phyloP scores from a whole-genome alignment of 73 alveolate species.

The Stentor roeselii region DNA sequence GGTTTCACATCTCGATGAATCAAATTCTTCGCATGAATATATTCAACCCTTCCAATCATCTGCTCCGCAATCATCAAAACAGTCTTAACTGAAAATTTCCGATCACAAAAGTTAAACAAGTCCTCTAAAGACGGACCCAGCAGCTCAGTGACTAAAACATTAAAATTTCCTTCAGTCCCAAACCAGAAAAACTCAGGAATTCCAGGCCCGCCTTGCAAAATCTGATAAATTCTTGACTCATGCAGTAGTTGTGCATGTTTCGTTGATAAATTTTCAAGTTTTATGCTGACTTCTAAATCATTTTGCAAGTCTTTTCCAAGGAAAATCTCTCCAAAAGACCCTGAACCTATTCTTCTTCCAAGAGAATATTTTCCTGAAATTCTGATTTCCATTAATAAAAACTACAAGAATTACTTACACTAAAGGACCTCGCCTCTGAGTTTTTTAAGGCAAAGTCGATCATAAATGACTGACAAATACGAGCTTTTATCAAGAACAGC shows the following conservation, averaged over 20 bases:
- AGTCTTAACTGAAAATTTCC: constrained; percentile 76
- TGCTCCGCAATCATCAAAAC: constrained; percentile 75
- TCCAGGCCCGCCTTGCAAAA: constrained; percentile 75
- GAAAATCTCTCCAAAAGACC: constrained; percentile 92
- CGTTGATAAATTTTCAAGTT: constrained; percentile 67
- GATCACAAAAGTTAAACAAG: constrained; percentile 64
- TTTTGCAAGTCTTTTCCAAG: constrained; percentile 62
- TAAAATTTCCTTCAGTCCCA: constrained; percentile 72
- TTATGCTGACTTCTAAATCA: constrained; percentile 78
- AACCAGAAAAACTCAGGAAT: constrained; percentile 70
- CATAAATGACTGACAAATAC: neutral
- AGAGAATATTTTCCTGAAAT: neutral
- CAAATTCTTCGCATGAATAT: constrained; percentile 77
- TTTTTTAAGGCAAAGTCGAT: neutral
- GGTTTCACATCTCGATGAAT: constrained; percentile 96
- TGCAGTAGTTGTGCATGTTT: constrained; percentile 91
- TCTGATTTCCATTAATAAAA: neutral
- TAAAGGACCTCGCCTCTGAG: constrained; percentile 1
- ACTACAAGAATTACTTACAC: no score
- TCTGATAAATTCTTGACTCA: constrained; percentile 85
- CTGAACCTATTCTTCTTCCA: constrained; percentile 80
- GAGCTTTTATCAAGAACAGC: neutral
- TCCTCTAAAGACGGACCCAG: constrained; percentile 89
- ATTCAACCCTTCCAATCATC: constrained; percentile 80
- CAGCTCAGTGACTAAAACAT: constrained; percentile 82